Base-by-base conservation (phyloP, 352 stramenopile species). In the Phytophthora crassamura region DNA sequence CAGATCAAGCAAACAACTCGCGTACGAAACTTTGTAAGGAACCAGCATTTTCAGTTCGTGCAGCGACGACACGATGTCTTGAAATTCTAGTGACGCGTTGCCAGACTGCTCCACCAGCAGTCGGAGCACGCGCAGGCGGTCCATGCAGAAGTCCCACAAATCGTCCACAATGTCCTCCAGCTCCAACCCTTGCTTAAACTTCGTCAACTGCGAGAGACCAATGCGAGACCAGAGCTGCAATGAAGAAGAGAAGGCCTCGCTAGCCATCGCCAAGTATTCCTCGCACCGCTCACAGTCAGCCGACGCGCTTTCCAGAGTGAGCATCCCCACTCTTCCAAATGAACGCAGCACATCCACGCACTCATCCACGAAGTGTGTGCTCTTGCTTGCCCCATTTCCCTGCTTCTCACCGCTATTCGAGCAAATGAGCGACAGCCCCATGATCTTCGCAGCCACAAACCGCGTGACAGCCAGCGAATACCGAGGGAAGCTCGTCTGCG, bases 131-230 rank as follows among this genome's bases (percentile, higher is more conserved):
- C 78, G 82, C 36, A 93, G 74, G 7, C 75, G 78, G 43, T 88
- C 75, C n/a, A 85, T 69, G n/a, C 74, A 84, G 42, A 90, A 90
- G 45, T 92, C 82, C 86, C 86, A 94, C 39, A 94, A 61, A 59
- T 93, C 86, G 65, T 91, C 79, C 12, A 94, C 48, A 46, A 93
- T 72, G 20, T 92, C 80, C 39, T 93, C 86, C 9, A 93, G 43
- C 48, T 94, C 86, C 9, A 90, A 48, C 7, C 70, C 75, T 35
- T 77, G 56, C 49, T 91, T 94, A 36, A 83, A 73, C 39, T 85
- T 87, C 7, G 84, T 90, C 32, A 94, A 56, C 47, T 76, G 76
- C 9, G 84, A 78, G 3, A 94, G 64, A 0, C 86, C 86, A 20
- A 94, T 82, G 8, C 79, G 67, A 38, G 70, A 72, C 86, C 86